Evolutionary conservation across 331 rosid species (phyloP).

Genomic region (Arachis monticola): DNA sequence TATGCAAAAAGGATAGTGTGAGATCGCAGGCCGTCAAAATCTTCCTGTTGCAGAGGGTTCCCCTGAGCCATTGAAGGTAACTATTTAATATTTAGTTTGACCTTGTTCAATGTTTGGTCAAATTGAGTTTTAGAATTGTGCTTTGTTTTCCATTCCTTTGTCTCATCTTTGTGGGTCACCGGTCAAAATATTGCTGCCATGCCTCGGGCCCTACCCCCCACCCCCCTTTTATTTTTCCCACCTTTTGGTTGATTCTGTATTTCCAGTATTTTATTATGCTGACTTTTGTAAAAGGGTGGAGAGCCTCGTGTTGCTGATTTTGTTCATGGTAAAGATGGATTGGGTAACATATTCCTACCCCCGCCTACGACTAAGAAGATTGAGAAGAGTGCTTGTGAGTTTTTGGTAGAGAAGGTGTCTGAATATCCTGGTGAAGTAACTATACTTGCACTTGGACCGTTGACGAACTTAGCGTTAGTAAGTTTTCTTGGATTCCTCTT

Average conservation of each 20-base stretch:
- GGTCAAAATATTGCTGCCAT: background rate
- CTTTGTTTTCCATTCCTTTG: conserved; percentile 7
- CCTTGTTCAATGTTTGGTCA: background rate
- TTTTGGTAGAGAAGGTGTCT: conserved; percentile 74
- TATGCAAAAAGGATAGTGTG: conserved; percentile 98
- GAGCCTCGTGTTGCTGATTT: conserved; percentile 78
- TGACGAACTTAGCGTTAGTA: conserved; percentile 91
- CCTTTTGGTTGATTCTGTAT: conserved; percentile 12
- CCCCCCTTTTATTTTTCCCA: background rate
- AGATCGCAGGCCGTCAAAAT: conserved; percentile 77
- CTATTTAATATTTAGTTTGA: conserved; percentile 20
- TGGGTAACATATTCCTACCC: conserved; percentile 71
- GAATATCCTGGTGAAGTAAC: conserved; percentile 90
- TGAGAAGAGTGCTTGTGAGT: conserved; percentile 80
- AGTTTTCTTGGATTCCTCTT: conserved; percentile 38
- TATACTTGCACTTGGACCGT: conserved; percentile 93
- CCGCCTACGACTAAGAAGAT: conserved; percentile 64
- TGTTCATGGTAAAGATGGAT: conserved; percentile 85
- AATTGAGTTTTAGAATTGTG: conserved; percentile 23
- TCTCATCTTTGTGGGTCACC: background rate
- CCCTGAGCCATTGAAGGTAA: conserved; percentile 83
- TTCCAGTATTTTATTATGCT: conserved; percentile 26
- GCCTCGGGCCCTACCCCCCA: too few species aligned
- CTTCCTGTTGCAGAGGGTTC: conserved; percentile 91
- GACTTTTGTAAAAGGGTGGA: conserved; percentile 73